Conservation (phyloP, 2,329 filamentous ascomycete species). For the Trichophyton rubrum region DNA sequence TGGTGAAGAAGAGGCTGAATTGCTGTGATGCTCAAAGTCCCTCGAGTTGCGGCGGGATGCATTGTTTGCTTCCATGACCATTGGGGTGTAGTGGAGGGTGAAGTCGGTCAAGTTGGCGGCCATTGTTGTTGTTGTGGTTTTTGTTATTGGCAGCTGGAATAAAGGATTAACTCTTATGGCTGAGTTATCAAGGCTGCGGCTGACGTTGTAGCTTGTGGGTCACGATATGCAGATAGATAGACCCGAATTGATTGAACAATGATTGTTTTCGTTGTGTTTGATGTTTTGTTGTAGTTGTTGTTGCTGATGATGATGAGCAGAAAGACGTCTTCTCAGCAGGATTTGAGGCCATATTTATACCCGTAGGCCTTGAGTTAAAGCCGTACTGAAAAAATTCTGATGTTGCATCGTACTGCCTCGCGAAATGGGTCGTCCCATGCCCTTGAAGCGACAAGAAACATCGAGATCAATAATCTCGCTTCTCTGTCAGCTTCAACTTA, state of each 20-base stretch:
- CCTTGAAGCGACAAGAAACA: not conserved
- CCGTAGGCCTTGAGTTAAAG: not conserved
- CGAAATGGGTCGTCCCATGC: not conserved
- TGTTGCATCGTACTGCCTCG: not conserved
- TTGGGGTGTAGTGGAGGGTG: conserved; percentile 1
- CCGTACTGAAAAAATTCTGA: not conserved
- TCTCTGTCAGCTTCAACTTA: not conserved
- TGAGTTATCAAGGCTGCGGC: not conserved
- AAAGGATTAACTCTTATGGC: not conserved
- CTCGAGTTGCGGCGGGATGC: not conserved
- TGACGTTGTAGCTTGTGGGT: not conserved
- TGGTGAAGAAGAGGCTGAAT: not conserved
- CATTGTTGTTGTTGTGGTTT: not conserved
- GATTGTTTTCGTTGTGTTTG: too few relatives aligned
- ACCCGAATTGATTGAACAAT: not conserved
- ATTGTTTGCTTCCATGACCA: not conserved
- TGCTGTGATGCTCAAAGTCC: not conserved
- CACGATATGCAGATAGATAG: not conserved
- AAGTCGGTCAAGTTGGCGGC: conserved; percentile 4
- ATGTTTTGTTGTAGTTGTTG: not conserved
- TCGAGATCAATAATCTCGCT: not conserved
- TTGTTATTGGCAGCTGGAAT: not conserved
- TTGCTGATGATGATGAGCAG: not conserved
- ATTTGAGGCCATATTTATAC: not conserved
- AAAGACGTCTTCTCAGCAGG: not conserved